These are phyloP conservation scores for Astrocystis sublimbata DNA, from an alignment of 495 filamentous ascomycete species.

Conservation along the genomic window DNA sequence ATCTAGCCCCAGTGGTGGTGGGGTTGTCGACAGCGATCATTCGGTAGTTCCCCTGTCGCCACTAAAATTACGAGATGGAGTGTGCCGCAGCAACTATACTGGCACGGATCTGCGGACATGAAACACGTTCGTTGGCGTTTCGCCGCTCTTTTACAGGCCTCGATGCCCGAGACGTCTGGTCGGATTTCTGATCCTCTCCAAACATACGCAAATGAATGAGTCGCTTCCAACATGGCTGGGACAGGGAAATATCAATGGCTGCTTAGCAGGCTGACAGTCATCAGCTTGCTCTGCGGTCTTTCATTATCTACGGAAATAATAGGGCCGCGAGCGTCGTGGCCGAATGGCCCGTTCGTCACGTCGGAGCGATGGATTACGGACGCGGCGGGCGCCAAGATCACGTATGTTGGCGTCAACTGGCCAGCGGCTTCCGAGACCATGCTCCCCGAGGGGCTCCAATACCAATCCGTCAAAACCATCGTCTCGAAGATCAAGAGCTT, in stretches of 20 bases:
- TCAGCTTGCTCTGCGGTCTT: background rate
- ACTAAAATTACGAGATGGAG: conserved; percentile 6
- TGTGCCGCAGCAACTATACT: too few relatives aligned
- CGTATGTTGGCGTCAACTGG: conserved; percentile 59
- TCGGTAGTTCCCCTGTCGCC: conserved; percentile 3
- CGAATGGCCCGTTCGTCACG: conserved; percentile 37
- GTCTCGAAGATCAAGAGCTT: conserved; percentile 50
- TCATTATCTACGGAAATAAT: conserved; percentile 1
- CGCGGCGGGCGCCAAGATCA: conserved; percentile 45
- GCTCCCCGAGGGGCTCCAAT: conserved; percentile 61
- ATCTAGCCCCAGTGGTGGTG: background rate
- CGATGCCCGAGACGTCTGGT: background rate
- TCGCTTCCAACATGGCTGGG: conserved; percentile 2
- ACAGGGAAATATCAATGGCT: background rate
- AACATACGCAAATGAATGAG: background rate
- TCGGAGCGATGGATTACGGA: conserved; percentile 53
- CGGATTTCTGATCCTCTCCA: background rate
- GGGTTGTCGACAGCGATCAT: background rate
- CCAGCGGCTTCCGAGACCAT: conserved; percentile 55
- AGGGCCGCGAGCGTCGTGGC: conserved; percentile 24
- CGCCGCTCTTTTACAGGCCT: too few relatives aligned
- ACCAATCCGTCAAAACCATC: conserved; percentile 52
- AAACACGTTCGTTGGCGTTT: conserved; percentile 10
- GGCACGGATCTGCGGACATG: conserved; percentile 10
- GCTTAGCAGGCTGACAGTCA: conserved; percentile 15